Conservation (phyloP, 2,329 filamentous ascomycete species). For the Pseudogymnoascus verrucosus region DNA sequence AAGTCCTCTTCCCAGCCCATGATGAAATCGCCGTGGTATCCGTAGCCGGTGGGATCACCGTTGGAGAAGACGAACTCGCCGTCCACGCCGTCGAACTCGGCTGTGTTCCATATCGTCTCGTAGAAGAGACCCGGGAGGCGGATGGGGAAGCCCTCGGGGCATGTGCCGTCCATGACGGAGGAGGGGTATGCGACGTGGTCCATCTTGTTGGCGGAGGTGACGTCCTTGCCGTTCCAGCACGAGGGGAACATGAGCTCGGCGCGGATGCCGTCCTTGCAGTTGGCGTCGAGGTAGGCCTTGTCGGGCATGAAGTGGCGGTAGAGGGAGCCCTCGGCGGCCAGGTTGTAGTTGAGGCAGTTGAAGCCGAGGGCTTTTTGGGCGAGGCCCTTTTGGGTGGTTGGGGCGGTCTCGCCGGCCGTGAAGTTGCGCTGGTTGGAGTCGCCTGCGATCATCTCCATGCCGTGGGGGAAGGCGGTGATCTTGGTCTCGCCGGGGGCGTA, state of each 20-base stretch:
- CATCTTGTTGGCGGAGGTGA: constrained; percentile 45
- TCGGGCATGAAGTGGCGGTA: constrained; percentile 75
- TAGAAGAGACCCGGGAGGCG: constrained; percentile 71
- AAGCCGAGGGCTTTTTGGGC: constrained; percentile 80
- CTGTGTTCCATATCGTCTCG: constrained; percentile 77
- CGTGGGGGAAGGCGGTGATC: constrained; percentile 64
- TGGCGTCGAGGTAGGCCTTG: constrained; percentile 69
- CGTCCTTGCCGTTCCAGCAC: constrained; percentile 73
- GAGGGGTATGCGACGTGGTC: constrained; percentile 71
- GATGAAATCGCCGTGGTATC: constrained; percentile 76
- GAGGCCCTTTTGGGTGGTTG: constrained; percentile 59
- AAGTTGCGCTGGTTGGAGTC: constrained; percentile 61
- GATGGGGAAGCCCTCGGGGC: constrained; percentile 59
- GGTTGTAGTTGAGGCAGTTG: constrained; percentile 83
- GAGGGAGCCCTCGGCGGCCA: constrained; percentile 60
- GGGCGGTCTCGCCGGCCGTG: constrained; percentile 45
- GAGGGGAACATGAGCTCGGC: constrained; percentile 83
- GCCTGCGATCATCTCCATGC: constrained; percentile 78
- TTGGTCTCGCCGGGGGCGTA: constrained; percentile 45
- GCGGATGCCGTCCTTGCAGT: constrained; percentile 75
- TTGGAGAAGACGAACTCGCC: constrained; percentile 71
- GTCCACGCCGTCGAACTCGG: constrained; percentile 50
- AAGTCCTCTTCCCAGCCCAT: constrained; percentile 65
- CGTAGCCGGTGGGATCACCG: constrained; percentile 67
- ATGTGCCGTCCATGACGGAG: constrained; percentile 67